Evolutionary conservation across 2,329 filamentous ascomycete genomes (phyloP).

Genomic region (Coniochaeta sp.): DNA sequence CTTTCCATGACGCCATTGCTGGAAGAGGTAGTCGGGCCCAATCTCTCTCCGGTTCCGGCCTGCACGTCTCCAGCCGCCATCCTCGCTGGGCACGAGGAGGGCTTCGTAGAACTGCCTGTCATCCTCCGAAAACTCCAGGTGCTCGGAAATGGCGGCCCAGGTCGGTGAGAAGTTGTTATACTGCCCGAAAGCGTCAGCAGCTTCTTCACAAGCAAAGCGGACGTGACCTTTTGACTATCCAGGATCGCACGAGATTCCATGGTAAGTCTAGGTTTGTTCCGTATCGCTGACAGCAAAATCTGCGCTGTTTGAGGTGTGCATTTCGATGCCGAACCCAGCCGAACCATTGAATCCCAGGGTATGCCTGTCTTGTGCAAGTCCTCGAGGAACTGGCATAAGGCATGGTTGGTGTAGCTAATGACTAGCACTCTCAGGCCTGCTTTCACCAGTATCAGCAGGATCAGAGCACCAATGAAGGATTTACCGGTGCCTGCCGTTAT

Average conservation of each 20-base stretch:
- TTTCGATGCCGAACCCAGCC: constrained; percentile 58
- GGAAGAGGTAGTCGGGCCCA: constrained; percentile 39
- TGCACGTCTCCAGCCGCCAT: constrained; percentile 38
- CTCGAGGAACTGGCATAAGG: constrained; percentile 57
- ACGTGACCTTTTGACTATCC: constrained; percentile 28
- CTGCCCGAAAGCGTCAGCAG: constrained; percentile 11
- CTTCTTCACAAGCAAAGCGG: constrained; percentile 17
- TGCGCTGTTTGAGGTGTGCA: constrained; percentile 38
- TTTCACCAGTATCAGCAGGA: constrained; percentile 48
- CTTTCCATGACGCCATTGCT: constrained; percentile 42
- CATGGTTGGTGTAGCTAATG: constrained; percentile 62
- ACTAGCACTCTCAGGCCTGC: constrained; percentile 53
- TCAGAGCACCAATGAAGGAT: constrained; percentile 62
- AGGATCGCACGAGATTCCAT: constrained; percentile 36
- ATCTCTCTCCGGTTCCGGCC: constrained; percentile 38
- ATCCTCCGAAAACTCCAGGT: constrained; percentile 44
- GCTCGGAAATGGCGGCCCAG: constrained; percentile 27
- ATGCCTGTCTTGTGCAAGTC: constrained; percentile 58
- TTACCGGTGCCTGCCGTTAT: constrained; percentile 61
- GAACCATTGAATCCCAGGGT: constrained; percentile 39
- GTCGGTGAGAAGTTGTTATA: constrained; percentile 9
- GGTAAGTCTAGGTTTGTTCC: background rate
- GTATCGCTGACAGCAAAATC: constrained; percentile 30
- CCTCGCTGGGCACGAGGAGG: constrained; percentile 39
- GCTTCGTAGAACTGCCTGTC: constrained; percentile 48